Conservation (phyloP, 2,329 filamentous ascomycete genomes). For the Clonostachys rosea region DNA sequence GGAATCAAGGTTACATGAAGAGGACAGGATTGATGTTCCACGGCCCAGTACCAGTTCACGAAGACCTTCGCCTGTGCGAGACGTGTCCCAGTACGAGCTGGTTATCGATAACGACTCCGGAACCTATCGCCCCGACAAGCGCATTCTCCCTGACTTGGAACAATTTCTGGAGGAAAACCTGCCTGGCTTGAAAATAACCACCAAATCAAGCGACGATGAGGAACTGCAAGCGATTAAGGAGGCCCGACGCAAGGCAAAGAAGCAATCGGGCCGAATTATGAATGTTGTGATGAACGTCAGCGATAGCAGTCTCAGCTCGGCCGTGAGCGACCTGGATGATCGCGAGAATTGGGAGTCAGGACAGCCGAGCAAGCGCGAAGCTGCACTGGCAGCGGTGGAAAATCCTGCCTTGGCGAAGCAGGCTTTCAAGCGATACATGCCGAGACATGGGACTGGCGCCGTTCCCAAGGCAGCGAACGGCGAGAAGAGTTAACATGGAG, state of each 20-base stretch:
- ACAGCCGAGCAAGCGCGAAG: constrained; percentile 46
- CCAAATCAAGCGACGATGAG: constrained; percentile 75
- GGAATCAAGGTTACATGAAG: no score
- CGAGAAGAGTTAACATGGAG: background rate
- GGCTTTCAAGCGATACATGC: constrained; percentile 17
- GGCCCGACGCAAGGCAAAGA: constrained; percentile 70
- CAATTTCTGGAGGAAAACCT: constrained; percentile 69
- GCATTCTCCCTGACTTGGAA: constrained; percentile 67
- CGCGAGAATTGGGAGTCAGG: constrained; percentile 34
- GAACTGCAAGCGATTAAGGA: constrained; percentile 71
- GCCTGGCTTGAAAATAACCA: constrained; percentile 69
- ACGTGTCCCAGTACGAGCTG: constrained; percentile 68
- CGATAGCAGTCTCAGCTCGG: constrained; percentile 45
- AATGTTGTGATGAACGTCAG: constrained; percentile 55
- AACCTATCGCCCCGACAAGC: constrained; percentile 84
- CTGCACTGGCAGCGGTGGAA: constrained; percentile 43
- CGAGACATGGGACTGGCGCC: constrained; percentile 3
- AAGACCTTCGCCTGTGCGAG: constrained; percentile 30
- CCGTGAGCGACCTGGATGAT: constrained; percentile 44
- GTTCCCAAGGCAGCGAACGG: background rate
- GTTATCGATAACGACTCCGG: constrained; percentile 94
- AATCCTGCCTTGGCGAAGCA: constrained; percentile 41
- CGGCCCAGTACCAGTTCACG: constrained; percentile 43
- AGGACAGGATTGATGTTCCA: constrained; percentile 31
- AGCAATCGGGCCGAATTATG: constrained; percentile 48